A percentile compares a stretch with the other conserved stretches of the same genome.
Conservation (phyloP, 176 grass and related monocot species). For the Olyra latifolia region DNA sequence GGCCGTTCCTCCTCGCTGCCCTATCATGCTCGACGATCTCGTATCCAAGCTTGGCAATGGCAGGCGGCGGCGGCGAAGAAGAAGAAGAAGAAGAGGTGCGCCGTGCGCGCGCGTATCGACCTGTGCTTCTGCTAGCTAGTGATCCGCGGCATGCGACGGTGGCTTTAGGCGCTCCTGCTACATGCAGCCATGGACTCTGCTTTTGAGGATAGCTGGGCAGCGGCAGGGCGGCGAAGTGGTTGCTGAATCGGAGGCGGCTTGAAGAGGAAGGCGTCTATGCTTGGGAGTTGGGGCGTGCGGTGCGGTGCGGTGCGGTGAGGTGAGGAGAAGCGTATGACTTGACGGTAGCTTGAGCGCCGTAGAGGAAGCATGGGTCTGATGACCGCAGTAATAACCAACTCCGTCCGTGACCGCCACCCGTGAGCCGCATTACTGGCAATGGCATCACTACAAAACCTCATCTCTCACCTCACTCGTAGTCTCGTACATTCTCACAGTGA, state of each 20-base stretch:
- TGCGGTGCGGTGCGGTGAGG: not conserved
- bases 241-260: constrained; percentile 43
- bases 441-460: constrained; percentile 21
- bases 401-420: constrained; percentile 56
- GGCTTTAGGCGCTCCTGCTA: constrained; percentile 14
- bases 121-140: not conserved
- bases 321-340: not conserved
- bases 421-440: constrained; percentile 40
- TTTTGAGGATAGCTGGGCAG: constrained; percentile 47
- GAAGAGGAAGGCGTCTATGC: constrained; percentile 27
- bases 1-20: constrained; percentile 31
- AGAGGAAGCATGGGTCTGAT: constrained; percentile 20
- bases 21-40: not conserved
- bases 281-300: not conserved
- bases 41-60: constrained; percentile 23
- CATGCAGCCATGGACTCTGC: constrained; percentile 45
- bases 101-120: not conserved
- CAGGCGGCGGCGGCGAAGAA: not conserved
- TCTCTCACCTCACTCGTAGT: not conserved
- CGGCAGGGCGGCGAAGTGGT: not conserved
- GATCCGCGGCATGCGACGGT: constrained; percentile 7
- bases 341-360: not conserved
- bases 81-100: not conserved
- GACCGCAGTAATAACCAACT: constrained; percentile 9
- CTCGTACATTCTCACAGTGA: not conserved